Evolutionary conservation across 1,139 yeast genomes (phyloP).

Genomic region (Hyphopichia pseudoburtonii): DNA sequence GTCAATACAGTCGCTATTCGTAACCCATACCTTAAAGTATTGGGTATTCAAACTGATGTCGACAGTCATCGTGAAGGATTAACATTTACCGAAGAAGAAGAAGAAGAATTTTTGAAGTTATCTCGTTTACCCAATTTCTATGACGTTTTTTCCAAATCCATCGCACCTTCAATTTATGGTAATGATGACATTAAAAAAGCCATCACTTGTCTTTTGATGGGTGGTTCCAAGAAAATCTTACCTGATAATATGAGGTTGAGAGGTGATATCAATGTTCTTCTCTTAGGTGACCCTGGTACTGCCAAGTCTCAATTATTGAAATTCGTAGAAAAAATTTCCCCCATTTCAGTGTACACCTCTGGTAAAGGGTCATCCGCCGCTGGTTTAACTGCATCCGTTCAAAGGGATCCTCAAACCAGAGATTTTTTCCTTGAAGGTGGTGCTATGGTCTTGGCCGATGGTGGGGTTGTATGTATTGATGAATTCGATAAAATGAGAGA

Average conservation of each 20-base stretch:
- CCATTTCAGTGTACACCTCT: slow-evolving; percentile 93
- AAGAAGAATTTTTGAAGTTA: slow-evolving; percentile 80
- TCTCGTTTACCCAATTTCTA: slow-evolving; percentile 84
- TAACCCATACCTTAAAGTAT: slow-evolving; percentile 83
- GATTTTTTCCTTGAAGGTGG: slow-evolving; percentile 98
- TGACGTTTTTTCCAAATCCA: slow-evolving; percentile 80
- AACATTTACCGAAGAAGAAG: slow-evolving; percentile 88
- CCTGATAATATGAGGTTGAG: slow-evolving; percentile 97
- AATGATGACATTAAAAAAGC: slow-evolving; percentile 91
- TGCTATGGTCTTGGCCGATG: slow-evolving; percentile 98
- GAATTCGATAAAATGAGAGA: slow-evolving; percentile 99
- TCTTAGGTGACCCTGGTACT: slow-evolving; percentile 98
- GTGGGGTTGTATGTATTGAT: slow-evolving; percentile 98
- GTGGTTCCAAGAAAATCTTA: slow-evolving; percentile 87
- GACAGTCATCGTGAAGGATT: slow-evolving; percentile 68
- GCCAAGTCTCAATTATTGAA: slow-evolving; percentile 95
- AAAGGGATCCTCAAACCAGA: slow-evolving; percentile 81
- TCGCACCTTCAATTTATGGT: slow-evolving; percentile 97
- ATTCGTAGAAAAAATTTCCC: slow-evolving; percentile 92
- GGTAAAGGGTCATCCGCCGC: slow-evolving; percentile 99
- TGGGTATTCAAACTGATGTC: slow-evolving; percentile 83
- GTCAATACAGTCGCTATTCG: slow-evolving; percentile 77
- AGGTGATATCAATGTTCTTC: slow-evolving; percentile 92
- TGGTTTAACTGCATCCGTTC: slow-evolving; percentile 97
- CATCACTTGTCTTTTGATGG: slow-evolving; percentile 86